Evolutionary conservation across 148 eudicot species (phyloP), one percentile per base, ranked within the genome.

Genomic region (Cornus kousa): DNA sequence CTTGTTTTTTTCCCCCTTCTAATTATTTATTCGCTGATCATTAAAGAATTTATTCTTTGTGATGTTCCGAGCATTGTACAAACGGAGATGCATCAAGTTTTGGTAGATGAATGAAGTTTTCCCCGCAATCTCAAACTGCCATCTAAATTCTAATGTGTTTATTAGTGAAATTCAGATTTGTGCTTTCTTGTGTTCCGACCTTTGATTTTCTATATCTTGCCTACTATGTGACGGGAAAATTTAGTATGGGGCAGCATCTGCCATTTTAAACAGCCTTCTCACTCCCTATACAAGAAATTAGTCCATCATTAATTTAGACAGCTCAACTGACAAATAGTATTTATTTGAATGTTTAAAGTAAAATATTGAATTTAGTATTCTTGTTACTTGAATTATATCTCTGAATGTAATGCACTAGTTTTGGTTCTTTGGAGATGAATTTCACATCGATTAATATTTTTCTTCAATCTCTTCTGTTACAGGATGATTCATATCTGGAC

Each of bases 401-500:
- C 6, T 62, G 66, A 46, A 20, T 19, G 65, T 23, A 16, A 46
- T 68, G 32, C 39, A 7, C 19, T 7, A 17, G 46, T 67, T 14
- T 40, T 76, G 64, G 9, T 10, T 68, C 12, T 9, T 57, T 55
- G 65, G 31, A 67, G 46, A 35, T 48, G 64, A 68, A 50, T 46
- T 20, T 62, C 24, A 20, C 1, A 28, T 5, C 9, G 14, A 16
- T 72, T 77, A n/a, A 77, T 43, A 6, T 5, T 22, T 68, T 35
- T 20, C 69, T 66, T 48, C 17, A 66, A 66, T 60, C 17, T 78
- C 50, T 68, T 70, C 79, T 64, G 60, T 64, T 73, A 12, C 90
- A 87, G 90, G 90, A 87, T 75, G 90, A 87, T 83, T 87, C 90
- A 5, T 87, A 87, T 74, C 77, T 87, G 79, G 90, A 87, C 73